Evolutionary conservation across 345 rosid genomes (phyloP).

Genomic region (Syzygium aqueum): DNA sequence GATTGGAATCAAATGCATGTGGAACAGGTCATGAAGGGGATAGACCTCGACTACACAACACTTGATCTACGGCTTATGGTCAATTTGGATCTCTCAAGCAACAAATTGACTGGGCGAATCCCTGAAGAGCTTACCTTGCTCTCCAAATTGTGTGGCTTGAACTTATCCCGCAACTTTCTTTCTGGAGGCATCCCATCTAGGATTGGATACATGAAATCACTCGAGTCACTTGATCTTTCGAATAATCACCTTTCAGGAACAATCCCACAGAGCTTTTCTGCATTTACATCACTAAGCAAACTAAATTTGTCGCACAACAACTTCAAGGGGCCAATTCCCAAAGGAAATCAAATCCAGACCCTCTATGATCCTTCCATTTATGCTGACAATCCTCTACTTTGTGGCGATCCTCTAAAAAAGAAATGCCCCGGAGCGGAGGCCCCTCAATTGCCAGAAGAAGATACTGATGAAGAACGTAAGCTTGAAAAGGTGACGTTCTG

Average conservation of each 20-base stretch:
- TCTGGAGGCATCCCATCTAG: background rate
- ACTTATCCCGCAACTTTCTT: background rate
- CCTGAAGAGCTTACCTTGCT: slow-evolving; percentile 1
- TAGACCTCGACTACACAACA: background rate
- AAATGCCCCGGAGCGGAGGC: background rate
- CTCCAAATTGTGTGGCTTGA: background rate
- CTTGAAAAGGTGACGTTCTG: background rate
- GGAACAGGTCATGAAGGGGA: background rate
- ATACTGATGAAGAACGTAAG: background rate
- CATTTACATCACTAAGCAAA: background rate
- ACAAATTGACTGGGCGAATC: slow-evolving; percentile 5
- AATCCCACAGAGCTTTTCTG: background rate
- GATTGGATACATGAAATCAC: background rate
- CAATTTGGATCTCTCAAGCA: slow-evolving; percentile 14
- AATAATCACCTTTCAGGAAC: background rate
- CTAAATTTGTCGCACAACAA: background rate
- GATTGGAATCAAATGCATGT: background rate
- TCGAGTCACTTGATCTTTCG: background rate
- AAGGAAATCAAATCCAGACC: background rate
- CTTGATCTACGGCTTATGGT: background rate
- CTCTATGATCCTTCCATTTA: background rate
- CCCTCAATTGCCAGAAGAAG: background rate
- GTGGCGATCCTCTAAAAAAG: background rate
- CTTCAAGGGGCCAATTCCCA: slow-evolving; percentile 1
- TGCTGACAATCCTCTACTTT: background rate